Percentiles rank a stretch among this genome's conserved stretches.
Evolutionary conservation across 2,329 filamentous ascomycete genomes (phyloP).

Genomic region (Aspergillus puulaauensis): DNA sequence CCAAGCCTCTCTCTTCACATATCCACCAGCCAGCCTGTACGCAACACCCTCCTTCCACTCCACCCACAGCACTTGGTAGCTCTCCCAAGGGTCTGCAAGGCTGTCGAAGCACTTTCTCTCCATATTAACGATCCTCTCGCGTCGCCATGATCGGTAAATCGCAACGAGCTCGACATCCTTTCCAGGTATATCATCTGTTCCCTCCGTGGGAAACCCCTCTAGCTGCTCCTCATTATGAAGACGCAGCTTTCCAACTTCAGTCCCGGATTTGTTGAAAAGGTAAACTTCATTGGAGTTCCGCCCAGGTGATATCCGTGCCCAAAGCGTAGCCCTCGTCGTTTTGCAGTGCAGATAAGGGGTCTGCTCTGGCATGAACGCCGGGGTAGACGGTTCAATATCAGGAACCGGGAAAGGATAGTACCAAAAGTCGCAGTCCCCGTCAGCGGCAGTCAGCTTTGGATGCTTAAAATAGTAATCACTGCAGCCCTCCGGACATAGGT

Average conservation of each 20-base stretch:
- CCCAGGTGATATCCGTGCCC: neutral
- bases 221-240: neutral
- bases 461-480: neutral
- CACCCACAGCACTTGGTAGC: neutral
- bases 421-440: neutral
- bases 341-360: neutral
- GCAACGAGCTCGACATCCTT: neutral
- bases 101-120: neutral
- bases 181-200: neutral
- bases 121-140: neutral
- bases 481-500: neutral
- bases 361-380: neutral
- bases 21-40: neutral
- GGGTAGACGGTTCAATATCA: neutral
- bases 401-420: neutral
- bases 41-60: neutral
- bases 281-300: rapidly evolving
- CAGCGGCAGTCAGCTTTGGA: neutral
- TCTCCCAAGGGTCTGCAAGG: neutral
- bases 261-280: neutral
- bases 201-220: neutral
- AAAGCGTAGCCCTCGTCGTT: neutral
- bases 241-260: neutral
- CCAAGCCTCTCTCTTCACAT: neutral
- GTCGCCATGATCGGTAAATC: neutral